Evolutionary conservation across 116 monocot genomes (phyloP).

Genomic region (Dioscorea cayenensis): DNA sequence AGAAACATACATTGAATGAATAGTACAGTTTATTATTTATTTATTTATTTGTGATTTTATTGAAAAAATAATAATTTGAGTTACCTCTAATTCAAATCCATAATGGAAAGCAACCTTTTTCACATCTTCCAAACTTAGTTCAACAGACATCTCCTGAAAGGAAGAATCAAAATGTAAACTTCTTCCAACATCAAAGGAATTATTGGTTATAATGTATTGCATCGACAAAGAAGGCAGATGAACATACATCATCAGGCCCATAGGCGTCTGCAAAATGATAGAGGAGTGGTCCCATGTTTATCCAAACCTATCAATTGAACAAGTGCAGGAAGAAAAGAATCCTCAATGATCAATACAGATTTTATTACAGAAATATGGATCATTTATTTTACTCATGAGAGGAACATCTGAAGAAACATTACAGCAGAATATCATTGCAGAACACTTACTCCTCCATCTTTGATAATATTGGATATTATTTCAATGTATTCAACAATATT

Average conservation of each 20-base stretch:
- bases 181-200: not conserved
- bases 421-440: not conserved
- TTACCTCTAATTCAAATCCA: slow-evolving; percentile 93
- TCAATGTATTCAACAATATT: slow-evolving; percentile 96
- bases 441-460: slow-evolving; percentile 80
- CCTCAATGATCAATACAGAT: not conserved
- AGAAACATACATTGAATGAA: slow-evolving; percentile 5
- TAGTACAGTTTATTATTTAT: not conserved
- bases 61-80: not conserved
- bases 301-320: slow-evolving; percentile 65
- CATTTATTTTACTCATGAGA: not conserved
- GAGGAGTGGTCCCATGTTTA: slow-evolving; percentile 86
- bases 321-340: slow-evolving; percentile 1
- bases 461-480: slow-evolving; percentile 83
- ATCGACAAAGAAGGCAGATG: not conserved
- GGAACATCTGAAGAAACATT: not conserved
- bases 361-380: not conserved
- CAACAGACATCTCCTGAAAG: slow-evolving; percentile 86
- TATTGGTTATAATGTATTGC: not conserved
- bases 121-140: slow-evolving; percentile 91
- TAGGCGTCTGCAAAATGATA: slow-evolving; percentile 98
- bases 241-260: slow-evolving; percentile 60
- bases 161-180: not conserved
- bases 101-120: slow-evolving; percentile 66
- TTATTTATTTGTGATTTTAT: not conserved